A percentile compares a stretch with the other conserved stretches of the same genome.
Evolutionary conservation across 805 yeast genomes (phyloP).

Genomic region (Metschnikowia picachoensis): DNA sequence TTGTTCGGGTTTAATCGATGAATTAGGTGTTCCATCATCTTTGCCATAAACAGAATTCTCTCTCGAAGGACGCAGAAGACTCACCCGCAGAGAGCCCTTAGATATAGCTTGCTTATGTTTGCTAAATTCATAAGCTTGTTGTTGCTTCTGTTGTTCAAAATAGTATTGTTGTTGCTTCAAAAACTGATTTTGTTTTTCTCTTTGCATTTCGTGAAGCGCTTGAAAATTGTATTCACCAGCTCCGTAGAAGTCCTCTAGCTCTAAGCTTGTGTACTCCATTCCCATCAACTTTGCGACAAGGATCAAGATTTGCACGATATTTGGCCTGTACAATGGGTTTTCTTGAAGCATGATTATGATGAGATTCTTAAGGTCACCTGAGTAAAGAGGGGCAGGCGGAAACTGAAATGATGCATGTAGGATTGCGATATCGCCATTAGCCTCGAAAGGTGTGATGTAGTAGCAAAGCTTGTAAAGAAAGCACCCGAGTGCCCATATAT

Average conservation of each 20-base stretch:
- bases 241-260: conserved; percentile 43
- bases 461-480: conserved; percentile 86
- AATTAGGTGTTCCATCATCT: background rate
- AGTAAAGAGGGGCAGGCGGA: conserved; percentile 64
- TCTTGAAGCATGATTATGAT: conserved; percentile 79
- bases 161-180: conserved; percentile 37
- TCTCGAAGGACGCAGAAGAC: conserved; percentile 8
- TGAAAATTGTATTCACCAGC: conserved; percentile 55
- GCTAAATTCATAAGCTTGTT: conserved; percentile 18
- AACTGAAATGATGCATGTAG: conserved; percentile 79
- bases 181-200: conserved; percentile 31
- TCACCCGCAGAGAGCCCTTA: conserved; percentile 8
- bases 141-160: conserved; percentile 37
- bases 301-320: conserved; percentile 76
- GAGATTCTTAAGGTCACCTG: conserved; percentile 69
- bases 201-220: conserved; percentile 50
- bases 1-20: background rate
- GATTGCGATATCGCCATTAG: conserved; percentile 80
- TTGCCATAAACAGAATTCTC: conserved; percentile 6
- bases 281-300: conserved; percentile 51
- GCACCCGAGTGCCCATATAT: conserved; percentile 96
- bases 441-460: conserved; percentile 93
- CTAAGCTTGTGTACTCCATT: conserved; percentile 26
- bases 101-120: conserved; percentile 18
- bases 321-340: conserved; percentile 79